These are phyloP conservation scores for Durotheca rogersii DNA, from an alignment of 495 filamentous ascomycete species.

Conservation along the genomic window DNA sequence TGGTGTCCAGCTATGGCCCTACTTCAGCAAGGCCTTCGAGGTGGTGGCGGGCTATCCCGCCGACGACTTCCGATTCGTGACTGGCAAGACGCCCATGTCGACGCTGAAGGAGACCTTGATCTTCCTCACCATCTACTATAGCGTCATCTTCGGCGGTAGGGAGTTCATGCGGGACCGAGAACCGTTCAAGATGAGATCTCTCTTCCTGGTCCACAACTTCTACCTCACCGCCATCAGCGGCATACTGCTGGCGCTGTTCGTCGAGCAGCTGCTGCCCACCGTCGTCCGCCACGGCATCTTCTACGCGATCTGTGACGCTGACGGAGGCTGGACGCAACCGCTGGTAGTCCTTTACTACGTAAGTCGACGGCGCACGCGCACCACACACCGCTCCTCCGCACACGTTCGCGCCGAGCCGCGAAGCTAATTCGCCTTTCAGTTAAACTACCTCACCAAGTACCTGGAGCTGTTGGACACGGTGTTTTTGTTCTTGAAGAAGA, in stretches of 20 bases:
- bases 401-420: constrained; percentile 1
- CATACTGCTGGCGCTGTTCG: constrained; percentile 65
- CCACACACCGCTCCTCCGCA: neutral
- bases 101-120: constrained; percentile 64
- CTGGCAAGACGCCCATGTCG: constrained; percentile 69
- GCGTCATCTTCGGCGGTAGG: constrained; percentile 72
- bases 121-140: constrained; percentile 69
- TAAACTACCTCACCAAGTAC: constrained; percentile 85
- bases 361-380: constrained; percentile 35
- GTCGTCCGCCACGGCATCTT: constrained; percentile 68
- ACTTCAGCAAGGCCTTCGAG: constrained; percentile 85
- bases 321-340: constrained; percentile 77
- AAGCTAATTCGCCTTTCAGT: constrained; percentile 51
- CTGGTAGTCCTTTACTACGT: constrained; percentile 80
- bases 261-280: constrained; percentile 71
- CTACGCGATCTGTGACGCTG: constrained; percentile 65
- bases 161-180: constrained; percentile 69
- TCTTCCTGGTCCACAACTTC: constrained; percentile 82
- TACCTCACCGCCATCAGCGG: constrained; percentile 71
- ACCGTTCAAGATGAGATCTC: constrained; percentile 63
- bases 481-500: constrained; percentile 85
- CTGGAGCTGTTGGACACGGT: constrained; percentile 78
- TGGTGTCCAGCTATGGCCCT: constrained; percentile 87
- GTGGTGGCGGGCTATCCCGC: constrained; percentile 68
- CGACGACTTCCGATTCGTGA: constrained; percentile 67